Evolutionary conservation across 371 early-diverging fungal genomes (phyloP), one percentile per base, ranked within the genome.

Genomic region (Syncephalis plumigaleata): DNA sequence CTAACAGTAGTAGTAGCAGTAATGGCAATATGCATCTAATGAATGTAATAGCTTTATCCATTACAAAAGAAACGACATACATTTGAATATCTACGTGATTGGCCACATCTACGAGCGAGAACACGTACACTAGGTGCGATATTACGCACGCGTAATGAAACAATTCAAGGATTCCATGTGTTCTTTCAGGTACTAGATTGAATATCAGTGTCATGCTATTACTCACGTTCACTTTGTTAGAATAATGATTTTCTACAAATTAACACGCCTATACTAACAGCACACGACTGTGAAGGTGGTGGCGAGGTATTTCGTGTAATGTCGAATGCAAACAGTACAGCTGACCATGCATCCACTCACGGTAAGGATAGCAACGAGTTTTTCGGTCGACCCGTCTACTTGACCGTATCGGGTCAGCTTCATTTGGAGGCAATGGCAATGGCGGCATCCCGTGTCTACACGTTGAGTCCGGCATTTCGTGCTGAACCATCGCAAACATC

Each of bases 231-330:
- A 13, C 20, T 42, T 17, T n/a, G n/a, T n/a, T 55, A 72, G 66
- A 59, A 67, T 1, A 66, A 83, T 56, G 78, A 84, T 43, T 91
- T 87, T 52, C 53, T 77, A 2, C 75, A 82, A 40, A 65, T 89
- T 36, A 77, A 88, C 46, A 88, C 92, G 5, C 93, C 93, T 1
- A 64, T 87, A 1, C 45, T 91, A 52, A 91, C 91, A 1, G 67
- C 83, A 9, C 71, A 78, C 52, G 92, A 92, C 55, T 93, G 92
- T 63, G 93, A 93, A 55, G 94, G 91, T 9, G 94, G 80, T n/a
- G 90, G 91, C 8, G 88, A 88, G 57, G 83, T 81, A 1, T 92
- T 93, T 55, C 58, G 65, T 38, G 67, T 81, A 0, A 52, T 59
- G 15, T 37, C n/a, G 31, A 47, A 23, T 53, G 50, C 43, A 46